Conservation (phyloP, 257 asterid species). For the Leonotis leonurus region DNA sequence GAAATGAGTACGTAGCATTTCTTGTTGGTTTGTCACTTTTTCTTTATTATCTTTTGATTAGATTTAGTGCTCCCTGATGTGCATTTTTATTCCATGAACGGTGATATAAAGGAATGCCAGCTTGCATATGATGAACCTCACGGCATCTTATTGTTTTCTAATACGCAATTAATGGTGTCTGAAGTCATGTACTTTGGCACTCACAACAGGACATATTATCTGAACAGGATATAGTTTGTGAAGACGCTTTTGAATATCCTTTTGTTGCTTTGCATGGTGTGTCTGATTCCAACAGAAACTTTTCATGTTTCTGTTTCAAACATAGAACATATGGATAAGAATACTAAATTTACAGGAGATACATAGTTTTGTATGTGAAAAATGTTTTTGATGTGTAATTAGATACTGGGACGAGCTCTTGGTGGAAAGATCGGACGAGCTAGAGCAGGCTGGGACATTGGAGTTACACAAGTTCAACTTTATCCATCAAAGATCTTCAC, state of each 20-base stretch:
- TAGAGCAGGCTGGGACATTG: slow-evolving; percentile 77
- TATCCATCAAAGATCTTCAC: slow-evolving; percentile 48
- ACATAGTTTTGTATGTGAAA: neutral
- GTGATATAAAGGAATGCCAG: neutral
- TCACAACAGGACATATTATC: neutral
- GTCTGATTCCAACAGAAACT: too few species aligned
- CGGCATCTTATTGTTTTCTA: neutral
- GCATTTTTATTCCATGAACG: neutral
- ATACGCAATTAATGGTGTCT: neutral
- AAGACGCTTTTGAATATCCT: neutral
- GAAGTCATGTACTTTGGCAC: neutral
- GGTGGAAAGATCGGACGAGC: slow-evolving; percentile 83
- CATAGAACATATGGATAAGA: neutral
- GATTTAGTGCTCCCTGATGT: neutral
- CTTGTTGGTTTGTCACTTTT: neutral
- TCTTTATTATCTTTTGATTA: neutral
- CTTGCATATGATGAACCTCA: too few species aligned
- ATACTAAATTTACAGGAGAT: neutral
- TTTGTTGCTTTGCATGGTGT: too few species aligned
- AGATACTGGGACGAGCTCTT: slow-evolving; percentile 77
- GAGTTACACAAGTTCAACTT: slow-evolving; percentile 46
- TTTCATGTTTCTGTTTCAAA: neutral
- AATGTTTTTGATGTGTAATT: neutral
- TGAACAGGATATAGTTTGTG: neutral
- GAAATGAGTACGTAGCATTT: neutral